These are phyloP conservation scores for Batkoa obscura DNA, from an alignment of 371 early-diverging fungal species.

Conservation along the genomic window DNA sequence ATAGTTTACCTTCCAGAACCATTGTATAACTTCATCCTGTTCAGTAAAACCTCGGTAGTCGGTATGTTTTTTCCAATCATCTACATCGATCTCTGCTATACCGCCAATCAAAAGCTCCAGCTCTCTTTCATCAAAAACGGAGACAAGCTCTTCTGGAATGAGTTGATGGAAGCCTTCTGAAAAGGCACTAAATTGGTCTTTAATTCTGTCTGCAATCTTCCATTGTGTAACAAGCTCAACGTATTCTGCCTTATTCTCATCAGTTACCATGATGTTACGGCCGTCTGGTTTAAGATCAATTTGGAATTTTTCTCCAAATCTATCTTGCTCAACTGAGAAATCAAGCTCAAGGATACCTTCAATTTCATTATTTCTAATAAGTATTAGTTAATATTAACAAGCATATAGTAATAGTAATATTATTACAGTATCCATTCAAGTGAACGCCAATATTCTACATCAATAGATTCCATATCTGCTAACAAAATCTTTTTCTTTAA, in stretches of 20 bases:
- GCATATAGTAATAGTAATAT: not conserved
- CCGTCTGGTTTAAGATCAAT: constrained; percentile 84
- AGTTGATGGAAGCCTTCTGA: constrained; percentile 89
- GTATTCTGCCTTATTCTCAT: constrained; percentile 94
- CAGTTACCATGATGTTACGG: constrained; percentile 79
- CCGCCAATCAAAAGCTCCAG: constrained; percentile 96
- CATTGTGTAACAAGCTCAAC: constrained; percentile 60
- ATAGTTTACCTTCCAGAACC: constrained; percentile 83
- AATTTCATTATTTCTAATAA: constrained; percentile 58
- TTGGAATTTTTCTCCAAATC: constrained; percentile 77
- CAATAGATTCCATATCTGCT: constrained; percentile 90
- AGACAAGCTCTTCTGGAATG: constrained; percentile 78
- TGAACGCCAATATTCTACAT: constrained; percentile 80
- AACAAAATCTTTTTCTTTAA: constrained; percentile 68
- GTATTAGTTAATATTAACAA: not conserved
- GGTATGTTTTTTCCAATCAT: constrained; percentile 98
- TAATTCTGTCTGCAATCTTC: constrained; percentile 67
- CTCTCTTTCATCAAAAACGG: constrained; percentile 95
- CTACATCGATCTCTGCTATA: constrained; percentile 93
- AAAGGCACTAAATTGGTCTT: constrained; percentile 89
- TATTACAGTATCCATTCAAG: constrained; percentile 80
- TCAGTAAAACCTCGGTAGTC: constrained; percentile 93
- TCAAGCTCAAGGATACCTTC: constrained; percentile 75
- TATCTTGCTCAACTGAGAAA: constrained; percentile 80
- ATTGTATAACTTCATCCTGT: constrained; percentile 85